Evolutionary conservation across 805 yeast genomes (phyloP).

Genomic region (Wickerhamomyces sydowiorum): DNA sequence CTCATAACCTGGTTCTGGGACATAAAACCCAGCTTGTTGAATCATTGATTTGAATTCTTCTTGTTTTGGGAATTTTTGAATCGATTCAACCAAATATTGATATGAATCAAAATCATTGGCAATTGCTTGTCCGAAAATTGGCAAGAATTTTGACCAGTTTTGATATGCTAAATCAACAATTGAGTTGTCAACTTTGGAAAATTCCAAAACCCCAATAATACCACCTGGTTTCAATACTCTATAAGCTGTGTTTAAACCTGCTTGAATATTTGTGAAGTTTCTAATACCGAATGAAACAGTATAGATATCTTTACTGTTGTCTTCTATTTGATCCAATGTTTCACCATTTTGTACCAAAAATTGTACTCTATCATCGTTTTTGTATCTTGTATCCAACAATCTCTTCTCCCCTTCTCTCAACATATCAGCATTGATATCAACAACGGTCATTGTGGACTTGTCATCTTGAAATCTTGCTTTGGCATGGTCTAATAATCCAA

Average conservation of each 20-base stretch:
- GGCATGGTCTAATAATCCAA: conserved; percentile 91
- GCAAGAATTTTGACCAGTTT: conserved; percentile 82
- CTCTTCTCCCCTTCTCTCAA: conserved; percentile 85
- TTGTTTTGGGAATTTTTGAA: conserved; percentile 86
- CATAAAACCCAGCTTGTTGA: conserved; percentile 88
- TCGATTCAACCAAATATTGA: conserved; percentile 93
- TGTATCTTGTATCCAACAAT: conserved; percentile 51
- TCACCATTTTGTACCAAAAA: conserved; percentile 94
- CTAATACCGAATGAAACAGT: conserved; percentile 97
- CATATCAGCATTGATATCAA: conserved; percentile 96
- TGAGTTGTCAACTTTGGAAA: conserved; percentile 84
- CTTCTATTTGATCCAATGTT: conserved; percentile 73
- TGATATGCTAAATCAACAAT: conserved; percentile 72
- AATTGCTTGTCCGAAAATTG: conserved; percentile 91
- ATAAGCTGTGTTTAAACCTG: conserved; percentile 92
- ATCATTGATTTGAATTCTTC: conserved; percentile 89
- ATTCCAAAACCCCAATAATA: conserved; percentile 92
- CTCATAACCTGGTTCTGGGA: conserved; percentile 89
- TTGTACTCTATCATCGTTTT: conserved; percentile 49
- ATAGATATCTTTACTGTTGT: conserved; percentile 87
- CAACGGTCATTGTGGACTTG: conserved; percentile 77
- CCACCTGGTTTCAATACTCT: conserved; percentile 97
- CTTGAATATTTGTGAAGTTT: conserved; percentile 91
- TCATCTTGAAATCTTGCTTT: conserved; percentile 68
- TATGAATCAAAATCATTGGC: conserved; percentile 96